Percentiles rank a stretch among this genome's conserved stretches.
Evolutionary conservation across 805 yeast species (phyloP).

Genomic region (Lipomyces kockii): DNA sequence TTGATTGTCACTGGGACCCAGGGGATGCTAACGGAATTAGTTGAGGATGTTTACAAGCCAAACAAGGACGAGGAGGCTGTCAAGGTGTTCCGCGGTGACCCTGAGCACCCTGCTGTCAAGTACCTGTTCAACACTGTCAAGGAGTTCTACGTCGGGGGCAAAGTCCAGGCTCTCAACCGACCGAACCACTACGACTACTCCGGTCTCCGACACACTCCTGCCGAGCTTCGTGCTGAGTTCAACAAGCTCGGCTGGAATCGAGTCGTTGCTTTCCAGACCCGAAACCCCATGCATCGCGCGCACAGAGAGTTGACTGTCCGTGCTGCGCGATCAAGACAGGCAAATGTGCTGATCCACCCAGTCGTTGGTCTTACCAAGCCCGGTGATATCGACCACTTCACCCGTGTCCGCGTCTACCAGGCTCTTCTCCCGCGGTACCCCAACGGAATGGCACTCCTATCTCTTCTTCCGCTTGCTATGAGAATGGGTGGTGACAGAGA

Average conservation of each 20-base stretch:
- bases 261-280: conserved; percentile 95
- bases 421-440: conserved; percentile 92
- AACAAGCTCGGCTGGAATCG: conserved; percentile 78
- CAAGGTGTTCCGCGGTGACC: conserved; percentile 92
- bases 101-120: conserved; percentile 91
- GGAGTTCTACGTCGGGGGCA: conserved; percentile 87
- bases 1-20: background rate
- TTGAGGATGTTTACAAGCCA: conserved; percentile 79
- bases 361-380: conserved; percentile 97
- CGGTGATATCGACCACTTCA: conserved; percentile 97
- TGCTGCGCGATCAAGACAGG: conserved; percentile 92
- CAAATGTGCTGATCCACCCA: conserved; percentile 89
- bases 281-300: conserved; percentile 99
- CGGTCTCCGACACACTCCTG: conserved; percentile 85
- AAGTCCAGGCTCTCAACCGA: conserved; percentile 76
- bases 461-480: conserved; percentile 93
- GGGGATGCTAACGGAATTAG: conserved; percentile 25
- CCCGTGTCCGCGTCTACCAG: conserved; percentile 93
- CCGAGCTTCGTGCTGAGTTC: conserved; percentile 86
- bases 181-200: conserved; percentile 92
- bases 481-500: conserved; percentile 99
- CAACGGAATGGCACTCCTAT: conserved; percentile 86
- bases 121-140: conserved; percentile 76
- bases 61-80: conserved; percentile 79
- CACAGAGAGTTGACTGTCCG: conserved; percentile 95